phyloP scores from a whole-genome alignment of 169 alveolate species.

The Fabrea salina region DNA sequence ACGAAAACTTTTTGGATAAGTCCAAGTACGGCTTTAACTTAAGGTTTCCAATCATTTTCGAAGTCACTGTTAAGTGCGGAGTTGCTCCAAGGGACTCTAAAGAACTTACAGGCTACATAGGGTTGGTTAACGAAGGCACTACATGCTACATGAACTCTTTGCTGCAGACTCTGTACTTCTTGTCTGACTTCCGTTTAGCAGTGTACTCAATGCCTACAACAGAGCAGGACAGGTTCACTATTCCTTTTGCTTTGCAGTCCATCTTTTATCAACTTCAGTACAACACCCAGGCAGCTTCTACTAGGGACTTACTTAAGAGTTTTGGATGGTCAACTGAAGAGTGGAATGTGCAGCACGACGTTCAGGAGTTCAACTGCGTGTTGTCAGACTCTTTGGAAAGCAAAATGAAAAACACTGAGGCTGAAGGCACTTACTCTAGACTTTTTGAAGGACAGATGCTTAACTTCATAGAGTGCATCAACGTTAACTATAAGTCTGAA shows the following conservation, averaged over 20 bases:
- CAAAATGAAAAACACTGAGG: constrained; percentile 54
- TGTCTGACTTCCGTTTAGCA: constrained; percentile 56
- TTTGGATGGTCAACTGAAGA: constrained; percentile 65
- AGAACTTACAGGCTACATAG: constrained; percentile 42
- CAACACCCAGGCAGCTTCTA: constrained; percentile 52
- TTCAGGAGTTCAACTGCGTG: constrained; percentile 67
- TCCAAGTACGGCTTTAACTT: neutral
- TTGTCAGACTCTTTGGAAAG: constrained; percentile 64
- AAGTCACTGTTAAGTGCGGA: neutral
- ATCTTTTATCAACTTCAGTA: constrained; percentile 59
- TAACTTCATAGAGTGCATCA: constrained; percentile 53
- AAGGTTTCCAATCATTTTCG: neutral
- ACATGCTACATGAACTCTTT: constrained; percentile 72
- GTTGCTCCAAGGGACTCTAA: neutral
- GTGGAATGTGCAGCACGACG: constrained; percentile 63
- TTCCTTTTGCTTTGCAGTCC: constrained; percentile 56
- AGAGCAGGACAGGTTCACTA: constrained; percentile 47
- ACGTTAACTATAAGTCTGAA: constrained; percentile 53
- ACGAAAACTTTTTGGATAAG: neutral
- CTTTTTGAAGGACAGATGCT: constrained; percentile 56
- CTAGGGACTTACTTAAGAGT: constrained; percentile 55
- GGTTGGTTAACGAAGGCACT: constrained; percentile 67
- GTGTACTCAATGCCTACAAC: constrained; percentile 65
- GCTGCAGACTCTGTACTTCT: constrained; percentile 58
- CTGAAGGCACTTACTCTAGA: constrained; percentile 59